A percentile compares a stretch with the other conserved stretches of the same genome.
Conservation (phyloP, 164 flowering plant genomes). For the Amborella trichopoda region DNA sequence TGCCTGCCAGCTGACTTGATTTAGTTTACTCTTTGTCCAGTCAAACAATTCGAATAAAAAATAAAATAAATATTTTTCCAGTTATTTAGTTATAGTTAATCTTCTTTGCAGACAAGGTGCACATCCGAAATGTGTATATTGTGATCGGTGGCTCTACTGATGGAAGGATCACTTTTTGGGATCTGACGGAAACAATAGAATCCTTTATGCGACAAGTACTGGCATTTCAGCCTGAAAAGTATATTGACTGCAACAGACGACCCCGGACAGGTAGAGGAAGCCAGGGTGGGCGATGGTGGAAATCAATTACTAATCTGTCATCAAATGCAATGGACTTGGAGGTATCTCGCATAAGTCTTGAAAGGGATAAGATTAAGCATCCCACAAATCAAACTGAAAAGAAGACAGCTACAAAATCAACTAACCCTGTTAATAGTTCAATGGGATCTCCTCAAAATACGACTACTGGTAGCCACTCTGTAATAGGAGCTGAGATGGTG, state of each 20-base stretch:
- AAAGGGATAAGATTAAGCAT: no score
- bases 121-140: constrained; percentile 28
- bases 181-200: constrained; percentile 58
- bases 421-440: constrained; percentile 7
- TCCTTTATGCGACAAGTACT: constrained; percentile 46
- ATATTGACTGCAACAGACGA: constrained; percentile 55
- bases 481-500: no score
- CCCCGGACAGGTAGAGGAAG: constrained; percentile 99
- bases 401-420: no score
- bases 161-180: constrained; percentile 95
- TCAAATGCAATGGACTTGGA: no score
- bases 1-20: no score
- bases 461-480: constrained; percentile 5
- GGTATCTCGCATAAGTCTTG: no score
- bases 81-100: no score
- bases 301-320: constrained; percentile 31
- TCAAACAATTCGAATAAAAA: no score
- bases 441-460: constrained; percentile 5
- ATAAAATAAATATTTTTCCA: no score
- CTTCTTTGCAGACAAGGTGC: constrained; percentile 22
- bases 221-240: constrained; percentile 32
- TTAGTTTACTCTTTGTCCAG: no score
- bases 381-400: no score
- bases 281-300: constrained; percentile 95
- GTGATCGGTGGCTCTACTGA: constrained; percentile 88